A percentile compares a stretch with the other conserved stretches of the same genome.
phyloP scores from a whole-genome alignment of 23 red algal species.

The Gracilariopsis chorda region DNA sequence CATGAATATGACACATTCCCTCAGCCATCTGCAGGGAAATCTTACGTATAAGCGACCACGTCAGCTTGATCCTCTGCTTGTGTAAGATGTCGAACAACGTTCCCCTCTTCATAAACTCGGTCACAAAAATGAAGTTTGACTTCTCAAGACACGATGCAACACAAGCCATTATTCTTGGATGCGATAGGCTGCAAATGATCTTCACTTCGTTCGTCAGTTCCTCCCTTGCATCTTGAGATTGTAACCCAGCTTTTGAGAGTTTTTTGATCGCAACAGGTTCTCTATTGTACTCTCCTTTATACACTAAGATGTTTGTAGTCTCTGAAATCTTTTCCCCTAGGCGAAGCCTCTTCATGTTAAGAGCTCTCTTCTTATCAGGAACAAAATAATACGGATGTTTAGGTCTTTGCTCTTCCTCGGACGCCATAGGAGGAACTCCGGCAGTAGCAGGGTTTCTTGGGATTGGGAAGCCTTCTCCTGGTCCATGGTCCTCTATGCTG shows the following conservation, averaged over 20 bases:
- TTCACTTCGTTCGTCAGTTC: slow-evolving; percentile 90
- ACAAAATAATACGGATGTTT: neutral
- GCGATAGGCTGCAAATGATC: slow-evolving; percentile 60
- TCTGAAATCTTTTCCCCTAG: slow-evolving; percentile 56
- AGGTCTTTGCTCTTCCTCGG: no score
- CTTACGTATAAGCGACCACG: slow-evolving; percentile 65
- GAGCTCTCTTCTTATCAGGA: neutral
- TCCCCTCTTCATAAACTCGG: slow-evolving; percentile 92
- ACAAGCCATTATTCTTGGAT: slow-evolving; percentile 69
- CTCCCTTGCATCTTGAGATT: slow-evolving; percentile 22
- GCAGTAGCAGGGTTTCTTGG: neutral
- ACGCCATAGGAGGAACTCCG: neutral
- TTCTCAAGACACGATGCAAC: slow-evolving; percentile 37
- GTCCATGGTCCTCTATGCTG: slow-evolving; percentile 3
- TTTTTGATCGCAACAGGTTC: slow-evolving; percentile 73
- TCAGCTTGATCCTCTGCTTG: slow-evolving; percentile 68
- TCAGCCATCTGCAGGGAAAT: slow-evolving; percentile 71
- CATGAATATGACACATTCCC: slow-evolving; percentile 91
- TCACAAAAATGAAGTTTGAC: slow-evolving; percentile 77
- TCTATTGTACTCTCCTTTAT: slow-evolving; percentile 68
- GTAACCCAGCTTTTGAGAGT: slow-evolving; percentile 14
- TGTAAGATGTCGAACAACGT: slow-evolving; percentile 93
- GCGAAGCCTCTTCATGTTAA: slow-evolving; percentile 53
- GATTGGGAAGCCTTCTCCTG: neutral
- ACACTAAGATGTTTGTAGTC: slow-evolving; percentile 23